Evolutionary conservation across 139 green algal species (phyloP).

Genomic region (Auxenochlorella pyrenoidosa): DNA sequence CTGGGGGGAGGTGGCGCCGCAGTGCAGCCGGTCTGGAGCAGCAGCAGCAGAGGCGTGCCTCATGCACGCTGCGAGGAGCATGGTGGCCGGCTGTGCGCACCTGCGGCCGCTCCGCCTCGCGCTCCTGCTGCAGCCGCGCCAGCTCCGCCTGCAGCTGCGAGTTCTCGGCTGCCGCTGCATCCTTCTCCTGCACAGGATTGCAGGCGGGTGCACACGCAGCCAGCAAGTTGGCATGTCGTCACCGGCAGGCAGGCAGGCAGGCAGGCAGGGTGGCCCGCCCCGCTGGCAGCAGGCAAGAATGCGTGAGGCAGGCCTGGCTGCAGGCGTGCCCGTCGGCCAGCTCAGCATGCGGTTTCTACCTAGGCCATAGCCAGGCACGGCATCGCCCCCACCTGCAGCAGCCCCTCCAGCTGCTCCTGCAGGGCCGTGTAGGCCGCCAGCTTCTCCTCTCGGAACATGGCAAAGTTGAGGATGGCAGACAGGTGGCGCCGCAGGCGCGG

Average conservation of each 20-base stretch:
- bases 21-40: too few relatives aligned
- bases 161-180: constrained; percentile 54
- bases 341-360: neutral
- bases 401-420: constrained; percentile 44
- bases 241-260: too few relatives aligned
- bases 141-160: constrained; percentile 65
- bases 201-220: too few relatives aligned
- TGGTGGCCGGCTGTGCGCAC: neutral
- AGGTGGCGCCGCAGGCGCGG: constrained; percentile 79
- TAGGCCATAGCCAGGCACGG: neutral
- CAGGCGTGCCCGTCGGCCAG: too few relatives aligned
- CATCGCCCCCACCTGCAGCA: constrained; percentile 4
- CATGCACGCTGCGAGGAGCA: neutral
- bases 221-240: too few relatives aligned
- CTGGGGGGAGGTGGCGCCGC: too few relatives aligned
- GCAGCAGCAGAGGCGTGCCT: neutral
- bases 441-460: constrained; percentile 94
- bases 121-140: constrained; percentile 57
- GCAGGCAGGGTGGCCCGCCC: too few relatives aligned
- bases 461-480: constrained; percentile 95
- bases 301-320: too few relatives aligned
- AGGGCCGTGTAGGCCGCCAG: constrained; percentile 75
- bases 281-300: too few relatives aligned
- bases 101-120: constrained; percentile 46
- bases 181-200: constrained; percentile 38